phyloP scores from a whole-genome alignment of 305 asterid species.

The Lippia alba region DNA sequence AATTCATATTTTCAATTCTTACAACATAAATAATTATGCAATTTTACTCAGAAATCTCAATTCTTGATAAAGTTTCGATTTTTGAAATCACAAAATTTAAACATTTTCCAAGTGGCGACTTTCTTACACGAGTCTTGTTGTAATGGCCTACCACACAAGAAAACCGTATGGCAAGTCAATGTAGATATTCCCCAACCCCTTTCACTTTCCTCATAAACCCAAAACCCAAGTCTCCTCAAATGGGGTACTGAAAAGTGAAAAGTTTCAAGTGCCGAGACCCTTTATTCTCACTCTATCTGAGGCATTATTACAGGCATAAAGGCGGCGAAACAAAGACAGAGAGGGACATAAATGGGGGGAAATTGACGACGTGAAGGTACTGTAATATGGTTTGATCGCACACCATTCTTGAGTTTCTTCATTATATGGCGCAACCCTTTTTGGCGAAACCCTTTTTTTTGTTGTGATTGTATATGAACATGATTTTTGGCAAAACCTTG shows the following conservation, averaged over 20 bases:
- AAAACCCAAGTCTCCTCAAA: constrained; percentile 30
- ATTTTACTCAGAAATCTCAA: no score
- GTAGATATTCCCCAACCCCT: background rate
- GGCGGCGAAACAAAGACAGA: background rate
- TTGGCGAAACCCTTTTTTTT: background rate
- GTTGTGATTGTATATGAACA: background rate
- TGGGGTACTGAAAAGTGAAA: constrained; percentile 32
- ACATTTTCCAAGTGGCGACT: background rate
- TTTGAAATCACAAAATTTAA: no score
- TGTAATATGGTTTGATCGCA: constrained; percentile 26
- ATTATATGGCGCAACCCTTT: constrained; percentile 6
- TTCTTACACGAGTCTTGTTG: background rate
- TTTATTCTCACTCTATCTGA: constrained; percentile 20
- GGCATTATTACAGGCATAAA: background rate
- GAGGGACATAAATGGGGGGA: constrained; percentile 15
- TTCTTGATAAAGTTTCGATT: no score
- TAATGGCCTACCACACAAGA: constrained; percentile 1
- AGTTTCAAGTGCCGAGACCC: constrained; percentile 25
- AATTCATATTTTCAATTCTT: no score
- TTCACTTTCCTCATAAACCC: constrained; percentile 28
- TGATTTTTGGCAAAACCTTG: no score
- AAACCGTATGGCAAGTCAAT: constrained; percentile 13
- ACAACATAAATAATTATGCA: no score
- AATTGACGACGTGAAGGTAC: constrained; percentile 22
- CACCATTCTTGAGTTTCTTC: background rate